Evolutionary conservation across 2,329 filamentous ascomycete genomes (phyloP).

Genomic region (Pseudogymnoascus sp.): DNA sequence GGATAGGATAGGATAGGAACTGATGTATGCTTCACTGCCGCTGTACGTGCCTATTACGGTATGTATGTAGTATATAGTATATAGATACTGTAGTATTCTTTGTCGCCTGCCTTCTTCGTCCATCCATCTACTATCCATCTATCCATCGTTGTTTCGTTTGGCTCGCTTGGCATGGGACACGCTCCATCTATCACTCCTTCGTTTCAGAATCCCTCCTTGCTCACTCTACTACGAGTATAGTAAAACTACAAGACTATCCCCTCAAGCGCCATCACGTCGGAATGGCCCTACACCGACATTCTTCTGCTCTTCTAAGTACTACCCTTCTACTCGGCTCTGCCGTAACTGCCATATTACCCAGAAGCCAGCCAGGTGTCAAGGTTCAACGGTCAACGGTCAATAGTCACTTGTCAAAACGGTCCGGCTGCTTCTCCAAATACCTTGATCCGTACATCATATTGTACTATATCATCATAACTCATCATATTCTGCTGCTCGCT

Average conservation of each 20-base stretch:
- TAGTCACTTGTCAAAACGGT: not conserved
- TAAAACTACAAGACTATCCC: not conserved
- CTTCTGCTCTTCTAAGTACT: not conserved
- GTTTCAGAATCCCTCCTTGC: slow-evolving; percentile 1
- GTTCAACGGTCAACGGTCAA: not conserved
- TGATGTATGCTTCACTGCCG: no score
- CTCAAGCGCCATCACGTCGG: not conserved
- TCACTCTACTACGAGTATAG: not conserved
- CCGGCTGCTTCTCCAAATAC: not conserved
- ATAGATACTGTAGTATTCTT: not conserved
- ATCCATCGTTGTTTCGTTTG: not conserved
- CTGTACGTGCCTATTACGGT: no score
- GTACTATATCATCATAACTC: not conserved
- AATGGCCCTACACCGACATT: not conserved
- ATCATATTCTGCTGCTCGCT: not conserved
- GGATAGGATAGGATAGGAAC: not conserved
- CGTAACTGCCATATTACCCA: not conserved
- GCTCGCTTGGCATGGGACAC: not conserved
- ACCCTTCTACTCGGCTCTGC: not conserved
- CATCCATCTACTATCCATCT: not conserved
- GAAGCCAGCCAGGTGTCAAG: not conserved
- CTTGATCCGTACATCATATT: not conserved
- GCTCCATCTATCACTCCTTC: not conserved
- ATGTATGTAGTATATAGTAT: no score
- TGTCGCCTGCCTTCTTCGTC: not conserved